Evolutionary conservation across 116 monocot species (phyloP), one percentile per base, ranked within the genome.

Genomic region (Posidonia oceanica): DNA sequence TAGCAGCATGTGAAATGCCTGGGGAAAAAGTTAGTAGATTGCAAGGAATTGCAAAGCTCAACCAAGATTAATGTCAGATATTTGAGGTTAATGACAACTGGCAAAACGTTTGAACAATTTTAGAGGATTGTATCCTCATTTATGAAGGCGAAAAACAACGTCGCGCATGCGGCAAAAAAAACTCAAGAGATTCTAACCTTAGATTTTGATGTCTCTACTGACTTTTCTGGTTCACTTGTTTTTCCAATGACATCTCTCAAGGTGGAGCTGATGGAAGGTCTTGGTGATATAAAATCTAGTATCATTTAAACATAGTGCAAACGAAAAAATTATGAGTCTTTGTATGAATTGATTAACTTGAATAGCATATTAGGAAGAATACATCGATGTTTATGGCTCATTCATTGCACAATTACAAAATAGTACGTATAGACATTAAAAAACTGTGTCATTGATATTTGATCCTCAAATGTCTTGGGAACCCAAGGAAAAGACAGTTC

Each of bases 241-340:
- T 5, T 14, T 29, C 44, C 72, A 53, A 51, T 51, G 7, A 52
- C 54, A 39, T 54, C 63, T 44, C 51, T 61, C 72, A 72, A 63
- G 53, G 62, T 36, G 53, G 62, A 63, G 53, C 62, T 37, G 23
- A 63, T 29, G 53, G 21, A 51, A 53, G 72, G 36, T 36, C 63
- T 53, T 11, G 40, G 42, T 59, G 39, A 71, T 36, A 40, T 52
- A 36, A 21, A 62, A 14, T 61, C 59, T 61, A 23, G 18, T 48
- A 72, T 52, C 41, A 21, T 29, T 51, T 60, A 51, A 62, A 62
- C 59, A 59, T 7, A 4, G 39, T 36, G 29, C 3, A 71, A 71
- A 71, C 3, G 39, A 21, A 56, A 57, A 57, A 57, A n/a, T 0
- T 29, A 29, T 61, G 61, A 61, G 36, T 36, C 21, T 3, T 13